phyloP scores from a whole-genome alignment of 2,329 filamentous ascomycete genomes.

The Dissoconium aciculare region DNA sequence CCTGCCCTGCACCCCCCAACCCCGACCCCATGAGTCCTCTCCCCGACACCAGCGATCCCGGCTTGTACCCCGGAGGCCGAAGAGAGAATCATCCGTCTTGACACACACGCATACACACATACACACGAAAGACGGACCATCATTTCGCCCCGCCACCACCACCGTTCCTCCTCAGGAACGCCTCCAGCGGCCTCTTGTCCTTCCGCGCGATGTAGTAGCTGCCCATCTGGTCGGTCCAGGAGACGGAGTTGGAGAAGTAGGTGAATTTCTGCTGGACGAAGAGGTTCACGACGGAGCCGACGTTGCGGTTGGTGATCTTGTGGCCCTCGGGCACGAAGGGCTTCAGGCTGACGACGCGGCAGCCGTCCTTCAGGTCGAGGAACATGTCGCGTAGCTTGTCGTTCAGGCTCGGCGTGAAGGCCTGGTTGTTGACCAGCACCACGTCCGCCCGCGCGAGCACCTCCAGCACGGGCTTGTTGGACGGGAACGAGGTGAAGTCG shows the following conservation, averaged over 20 bases:
- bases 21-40: too few species aligned
- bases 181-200: constrained; percentile 42
- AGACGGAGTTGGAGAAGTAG: constrained; percentile 59
- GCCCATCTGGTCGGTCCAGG: constrained; percentile 70
- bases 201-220: constrained; percentile 80
- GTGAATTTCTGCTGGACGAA: constrained; percentile 58
- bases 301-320: constrained; percentile 56
- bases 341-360: constrained; percentile 79
- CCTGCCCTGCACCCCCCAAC: too few species aligned
- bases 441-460: constrained; percentile 77
- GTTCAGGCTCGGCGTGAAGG: constrained; percentile 79
- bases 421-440: constrained; percentile 96
- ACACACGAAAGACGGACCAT: too few species aligned
- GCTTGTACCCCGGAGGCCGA: too few species aligned
- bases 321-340: constrained; percentile 74
- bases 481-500: constrained; percentile 52
- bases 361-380: constrained; percentile 79
- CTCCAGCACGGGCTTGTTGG: constrained; percentile 52
- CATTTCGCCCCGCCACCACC: too few species aligned
- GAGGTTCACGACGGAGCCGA: constrained; percentile 68
- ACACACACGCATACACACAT: too few species aligned
- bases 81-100: too few species aligned
- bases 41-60: too few species aligned
- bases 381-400: constrained; percentile 76
- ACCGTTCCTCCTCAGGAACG: constrained; percentile 30